Conservation (phyloP, 192 early-diverging fungal genomes). For the Podila verticillata region DNA sequence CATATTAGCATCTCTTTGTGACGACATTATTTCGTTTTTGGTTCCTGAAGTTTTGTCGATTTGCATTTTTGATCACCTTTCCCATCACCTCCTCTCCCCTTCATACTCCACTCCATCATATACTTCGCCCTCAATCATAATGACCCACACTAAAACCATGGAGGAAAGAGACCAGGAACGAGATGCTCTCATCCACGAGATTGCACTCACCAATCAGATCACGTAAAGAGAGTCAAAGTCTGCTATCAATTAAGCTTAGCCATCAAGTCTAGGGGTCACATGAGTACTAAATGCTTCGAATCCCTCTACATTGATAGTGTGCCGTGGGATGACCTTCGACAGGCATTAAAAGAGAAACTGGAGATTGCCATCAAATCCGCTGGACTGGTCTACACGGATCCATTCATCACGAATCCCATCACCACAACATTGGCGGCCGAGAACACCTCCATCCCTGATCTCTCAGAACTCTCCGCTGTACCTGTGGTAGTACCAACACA, state of each 20-base stretch:
- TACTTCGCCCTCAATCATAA: neutral
- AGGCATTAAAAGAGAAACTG: conserved; percentile 15
- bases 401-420: conserved; percentile 40
- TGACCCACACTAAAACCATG: neutral
- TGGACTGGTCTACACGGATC: conserved; percentile 20
- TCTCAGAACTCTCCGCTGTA: neutral
- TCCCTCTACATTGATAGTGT: conserved; percentile 6
- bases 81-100: too few relatives aligned
- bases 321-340: conserved; percentile 35
- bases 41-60: too few relatives aligned
- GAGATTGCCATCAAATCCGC: conserved; percentile 21
- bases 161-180: neutral
- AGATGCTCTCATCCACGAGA: conserved; percentile 28
- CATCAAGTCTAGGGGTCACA: neutral
- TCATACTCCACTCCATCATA: neutral
- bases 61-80: too few relatives aligned
- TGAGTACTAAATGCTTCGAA: neutral
- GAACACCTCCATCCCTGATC: neutral
- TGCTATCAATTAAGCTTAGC: neutral
- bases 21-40: too few relatives aligned
- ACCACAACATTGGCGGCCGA: conserved; percentile 19
- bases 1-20: too few relatives aligned
- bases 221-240: conserved; percentile 1
- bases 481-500: neutral
- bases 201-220: conserved; percentile 50